A percentile compares a stretch with the other conserved stretches of the same genome.
These are phyloP conservation scores for Plectranthus barbatus DNA, from an alignment of 257 asterid species.

Conservation along the genomic window DNA sequence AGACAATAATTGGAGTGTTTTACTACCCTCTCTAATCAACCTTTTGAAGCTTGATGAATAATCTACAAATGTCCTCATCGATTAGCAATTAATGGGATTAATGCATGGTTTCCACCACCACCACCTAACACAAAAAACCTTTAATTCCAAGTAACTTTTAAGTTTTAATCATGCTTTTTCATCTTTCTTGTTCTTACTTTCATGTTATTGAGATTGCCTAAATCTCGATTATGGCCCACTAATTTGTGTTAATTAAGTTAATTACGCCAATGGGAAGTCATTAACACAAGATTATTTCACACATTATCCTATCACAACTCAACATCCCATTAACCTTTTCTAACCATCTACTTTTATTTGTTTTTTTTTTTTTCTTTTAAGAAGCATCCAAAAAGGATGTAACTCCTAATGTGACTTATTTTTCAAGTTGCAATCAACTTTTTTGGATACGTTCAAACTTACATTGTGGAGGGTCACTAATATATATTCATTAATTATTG, in stretches of 20 bases:
- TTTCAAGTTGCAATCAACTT: no score
- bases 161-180: slow-evolving; percentile 17
- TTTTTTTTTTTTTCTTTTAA: slow-evolving; percentile 16
- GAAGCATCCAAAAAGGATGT: slow-evolving; percentile 34
- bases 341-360: slow-evolving; percentile 42
- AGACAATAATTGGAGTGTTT: no score
- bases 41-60: slow-evolving; percentile 28
- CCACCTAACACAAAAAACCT: slow-evolving; percentile 33
- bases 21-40: no score
- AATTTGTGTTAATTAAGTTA: slow-evolving; percentile 42
- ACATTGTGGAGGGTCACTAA: slow-evolving; percentile 10
- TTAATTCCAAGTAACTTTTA: slow-evolving; percentile 2
- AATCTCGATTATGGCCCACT: slow-evolving; percentile 54
- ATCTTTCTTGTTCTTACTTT: slow-evolving; percentile 54
- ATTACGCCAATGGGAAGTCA: slow-evolving; percentile 43
- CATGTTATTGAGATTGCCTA: slow-evolving; percentile 52
- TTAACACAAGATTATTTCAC: not conserved
- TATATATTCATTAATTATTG: slow-evolving; percentile 3
- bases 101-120: no score
- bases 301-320: not conserved
- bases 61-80: slow-evolving; percentile 34
- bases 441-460: slow-evolving; percentile 13
- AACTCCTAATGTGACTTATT: no score
- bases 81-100: slow-evolving; percentile 10
- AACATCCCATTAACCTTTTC: slow-evolving; percentile 26